Evolutionary conservation across 805 yeast species (phyloP).

Genomic region (Ogataea nonfermentans): DNA sequence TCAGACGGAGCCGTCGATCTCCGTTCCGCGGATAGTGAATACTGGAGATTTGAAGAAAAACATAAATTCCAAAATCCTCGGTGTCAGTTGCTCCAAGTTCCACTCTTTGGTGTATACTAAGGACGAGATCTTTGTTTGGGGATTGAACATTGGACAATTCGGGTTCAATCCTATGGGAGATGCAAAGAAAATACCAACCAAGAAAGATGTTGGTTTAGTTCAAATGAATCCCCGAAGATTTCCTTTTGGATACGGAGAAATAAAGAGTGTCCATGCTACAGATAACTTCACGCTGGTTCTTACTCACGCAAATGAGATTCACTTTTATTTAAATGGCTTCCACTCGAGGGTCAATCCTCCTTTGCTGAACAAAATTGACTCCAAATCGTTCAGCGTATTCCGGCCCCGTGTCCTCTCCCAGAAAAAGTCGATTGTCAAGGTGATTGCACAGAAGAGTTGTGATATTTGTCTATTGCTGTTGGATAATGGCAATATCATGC

Average conservation of each 20-base stretch:
- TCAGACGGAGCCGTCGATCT: constrained; percentile 29
- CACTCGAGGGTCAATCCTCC: constrained; percentile 48
- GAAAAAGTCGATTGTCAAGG: constrained; percentile 33
- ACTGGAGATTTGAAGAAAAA: constrained; percentile 43
- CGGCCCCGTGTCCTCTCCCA: constrained; percentile 50
- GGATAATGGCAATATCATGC: constrained; percentile 58
- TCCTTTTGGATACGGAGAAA: constrained; percentile 44
- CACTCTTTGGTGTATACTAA: constrained; percentile 64
- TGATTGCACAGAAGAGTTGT: constrained; percentile 38
- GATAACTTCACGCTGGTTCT: constrained; percentile 71
- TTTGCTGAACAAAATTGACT: constrained; percentile 32
- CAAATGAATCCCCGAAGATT: constrained; percentile 26
- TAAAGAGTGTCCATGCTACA: constrained; percentile 58
- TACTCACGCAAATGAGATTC: constrained; percentile 56
- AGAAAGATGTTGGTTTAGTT: constrained; percentile 9
- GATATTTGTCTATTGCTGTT: constrained; percentile 48
- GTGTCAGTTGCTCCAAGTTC: constrained; percentile 60
- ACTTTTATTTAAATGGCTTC: constrained; percentile 55
- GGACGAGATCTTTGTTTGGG: constrained; percentile 63
- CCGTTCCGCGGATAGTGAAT: constrained; percentile 39
- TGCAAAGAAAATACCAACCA: constrained; percentile 14
- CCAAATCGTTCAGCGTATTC: constrained; percentile 51
- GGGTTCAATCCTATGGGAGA: constrained; percentile 42
- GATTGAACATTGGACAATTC: constrained; percentile 79
- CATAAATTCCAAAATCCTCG: constrained; percentile 32